These are phyloP conservation scores for Eucalyptus marginata DNA, from an alignment of 345 rosid species.

Conservation along the genomic window DNA sequence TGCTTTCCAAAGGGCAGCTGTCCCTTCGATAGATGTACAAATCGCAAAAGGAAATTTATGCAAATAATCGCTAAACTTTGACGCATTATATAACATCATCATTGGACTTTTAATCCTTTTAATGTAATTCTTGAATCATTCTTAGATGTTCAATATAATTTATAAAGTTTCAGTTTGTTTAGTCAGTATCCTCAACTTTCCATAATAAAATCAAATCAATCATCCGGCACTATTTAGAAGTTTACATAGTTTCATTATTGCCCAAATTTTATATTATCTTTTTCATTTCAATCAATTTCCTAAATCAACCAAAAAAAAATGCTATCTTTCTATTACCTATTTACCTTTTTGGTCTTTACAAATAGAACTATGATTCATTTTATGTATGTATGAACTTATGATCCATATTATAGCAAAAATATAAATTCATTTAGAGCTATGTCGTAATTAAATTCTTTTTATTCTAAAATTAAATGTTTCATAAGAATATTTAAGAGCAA, in stretches of 20 bases:
- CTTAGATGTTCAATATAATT: neutral
- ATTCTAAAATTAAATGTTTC: neutral
- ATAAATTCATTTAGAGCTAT: neutral
- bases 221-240: neutral
- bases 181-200: neutral
- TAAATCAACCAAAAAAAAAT: neutral
- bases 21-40: neutral
- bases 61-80: neutral
- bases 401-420: neutral
- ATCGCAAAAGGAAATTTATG: fast-evolving
- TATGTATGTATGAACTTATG: neutral
- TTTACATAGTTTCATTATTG: neutral
- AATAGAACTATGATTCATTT: neutral
- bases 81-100: neutral
- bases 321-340: neutral
- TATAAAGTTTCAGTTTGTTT: neutral
- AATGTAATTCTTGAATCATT: neutral
- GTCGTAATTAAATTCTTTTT: neutral
- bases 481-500: neutral
- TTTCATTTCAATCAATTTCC: neutral
- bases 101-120: neutral
- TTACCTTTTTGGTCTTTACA: neutral
- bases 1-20: neutral
- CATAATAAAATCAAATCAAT: neutral
- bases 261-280: neutral